Base-by-base conservation (phyloP, 169 alveolate genomes). In the Blepharisma undulans region DNA sequence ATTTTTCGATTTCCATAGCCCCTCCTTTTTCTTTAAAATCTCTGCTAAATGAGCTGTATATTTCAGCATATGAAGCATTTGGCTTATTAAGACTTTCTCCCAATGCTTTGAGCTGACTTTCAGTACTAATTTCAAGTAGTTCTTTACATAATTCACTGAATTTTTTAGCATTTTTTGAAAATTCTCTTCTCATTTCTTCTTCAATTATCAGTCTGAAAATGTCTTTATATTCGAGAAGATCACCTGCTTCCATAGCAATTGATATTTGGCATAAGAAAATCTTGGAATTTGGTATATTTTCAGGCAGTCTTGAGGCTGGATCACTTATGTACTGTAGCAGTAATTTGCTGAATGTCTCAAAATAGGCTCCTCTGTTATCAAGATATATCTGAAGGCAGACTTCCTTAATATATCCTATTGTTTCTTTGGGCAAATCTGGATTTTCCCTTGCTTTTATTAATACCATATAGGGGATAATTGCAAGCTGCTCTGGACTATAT, bases 131-230 rank as follows among this genome's bases (percentile, higher is more conserved):
- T 34, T 60, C 77, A 22, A 84, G 77, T 0, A 34, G 30, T 29
- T 84, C 36, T 6, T 25, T 48, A 29, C 25, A 22, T 32, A 84
- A 8, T 2, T 78, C 86, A 84, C 77, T 36, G 27, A 48, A 22
- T 3, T 30, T 84, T n/a, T 19, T n/a, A 0, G 77, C 29, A 3
- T 22, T 22, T 22, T 12, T 25, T 4, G 72, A 22, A 33, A 60
- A 25, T 21, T 84, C 60, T 30, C 89, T 18, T 84, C 89, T 84
- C n/a, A 36, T 25, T 48, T 84, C 89, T 84, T 84, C 89, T 60
- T 84, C 89, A 25, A 84, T 21, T 2, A 84, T 25, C 14, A 22
- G 27, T 4, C 22, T 72, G 60, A 84, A 76, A 4, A 84, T 21
- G 34, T n/a, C 6, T 59, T 60, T 84, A 30, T 22, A 36, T 5